Evolutionary conservation across 2,329 filamentous ascomycete species (phyloP), one percentile per base, ranked within the genome.

Genomic region (Aspergillus versicolor): DNA sequence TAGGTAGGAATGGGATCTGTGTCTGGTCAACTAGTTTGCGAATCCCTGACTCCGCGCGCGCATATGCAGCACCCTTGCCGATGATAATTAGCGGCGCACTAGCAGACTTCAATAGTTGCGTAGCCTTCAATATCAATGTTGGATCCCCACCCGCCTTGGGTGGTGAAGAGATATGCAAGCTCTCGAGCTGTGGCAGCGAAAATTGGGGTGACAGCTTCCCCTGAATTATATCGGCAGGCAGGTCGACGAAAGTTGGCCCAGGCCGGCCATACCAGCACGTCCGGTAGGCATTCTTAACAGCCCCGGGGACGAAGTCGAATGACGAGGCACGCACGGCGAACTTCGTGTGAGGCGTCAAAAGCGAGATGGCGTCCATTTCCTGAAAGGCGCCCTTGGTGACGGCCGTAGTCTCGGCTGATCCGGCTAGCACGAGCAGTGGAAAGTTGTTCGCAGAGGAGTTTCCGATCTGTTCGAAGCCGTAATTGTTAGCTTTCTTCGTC

Each of bases 221-320:
- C 63, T 83, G 78, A 55, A 85, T 84, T 30, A 83, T 65, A 64
- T 85, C 81, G 56, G 82, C 82, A 3, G 82, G 82, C 2, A 85
- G 66, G 63, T 84, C 83, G 24, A 84, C 76, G 54, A 83, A 84
- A 0, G 76, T 74, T 12, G 81, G 73, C 0, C 82, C 82, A 3
- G 81, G 79, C 41, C 81, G 75, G 4, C 82, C 82, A 65, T 82
- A 84, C 74, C 77, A 82, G 40, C 81, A 78, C 9, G 73, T 76
- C 48, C 80, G 70, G 62, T 84, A 85, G 19, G 82, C 80, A 65
- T 79, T 78, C 30, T 75, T 73, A 43, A 85, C 76, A 15, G 75
- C 76, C 27, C 74, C 71, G 4, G 79, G 75, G 48, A 83, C 75
- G 17, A 73, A 73, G n/a, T 81, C 77, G 13, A 77, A 68, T 13